Evolutionary conservation across 306 rosid species (phyloP).

Genomic region (Purshia tridentata): DNA sequence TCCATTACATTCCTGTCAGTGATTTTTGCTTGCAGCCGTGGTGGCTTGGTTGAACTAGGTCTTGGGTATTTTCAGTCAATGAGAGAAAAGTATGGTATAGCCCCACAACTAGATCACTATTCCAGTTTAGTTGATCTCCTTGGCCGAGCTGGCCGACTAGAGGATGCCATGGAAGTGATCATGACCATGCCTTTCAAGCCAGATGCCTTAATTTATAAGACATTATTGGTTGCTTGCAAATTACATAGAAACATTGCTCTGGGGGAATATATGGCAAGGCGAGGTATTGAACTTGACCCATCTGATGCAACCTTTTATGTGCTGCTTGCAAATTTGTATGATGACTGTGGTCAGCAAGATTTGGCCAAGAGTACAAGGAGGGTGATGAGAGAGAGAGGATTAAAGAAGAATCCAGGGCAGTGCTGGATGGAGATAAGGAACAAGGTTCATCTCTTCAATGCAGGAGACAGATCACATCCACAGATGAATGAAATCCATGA

Average conservation of each 20-base stretch:
- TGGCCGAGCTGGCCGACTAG: conserved; percentile 59
- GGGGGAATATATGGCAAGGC: conserved; percentile 66
- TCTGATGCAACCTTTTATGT: conserved; percentile 55
- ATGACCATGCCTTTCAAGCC: conserved; percentile 52
- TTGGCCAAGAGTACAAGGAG: conserved; percentile 50
- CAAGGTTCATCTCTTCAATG: conserved; percentile 45
- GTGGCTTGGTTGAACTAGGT: conserved; percentile 51
- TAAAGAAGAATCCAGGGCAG: conserved; percentile 44
- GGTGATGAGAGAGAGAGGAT: conserved; percentile 59
- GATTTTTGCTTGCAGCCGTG: conserved; percentile 66
- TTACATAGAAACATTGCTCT: conserved; percentile 49
- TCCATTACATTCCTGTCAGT: conserved; percentile 47
- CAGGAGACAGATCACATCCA: conserved; percentile 42
- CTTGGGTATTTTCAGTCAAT: conserved; percentile 54
- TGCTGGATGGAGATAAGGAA: conserved; percentile 57
- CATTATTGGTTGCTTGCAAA: conserved; percentile 60
- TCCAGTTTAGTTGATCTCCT: conserved; percentile 62
- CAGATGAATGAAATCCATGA: conserved; percentile 34
- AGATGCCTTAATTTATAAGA: conserved; percentile 50
- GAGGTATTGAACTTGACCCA: conserved; percentile 60
- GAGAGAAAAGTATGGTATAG: conserved; percentile 43
- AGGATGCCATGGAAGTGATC: conserved; percentile 58
- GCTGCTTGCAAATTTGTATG: conserved; percentile 60
- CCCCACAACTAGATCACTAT: conserved; percentile 53
- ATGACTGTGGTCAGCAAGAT: conserved; percentile 44